Percentiles rank a stretch among this genome's conserved stretches.
These are phyloP conservation scores for Trichophyton verrucosum DNA, from an alignment of 2,329 filamentous ascomycete genomes.

Conservation along the genomic window DNA sequence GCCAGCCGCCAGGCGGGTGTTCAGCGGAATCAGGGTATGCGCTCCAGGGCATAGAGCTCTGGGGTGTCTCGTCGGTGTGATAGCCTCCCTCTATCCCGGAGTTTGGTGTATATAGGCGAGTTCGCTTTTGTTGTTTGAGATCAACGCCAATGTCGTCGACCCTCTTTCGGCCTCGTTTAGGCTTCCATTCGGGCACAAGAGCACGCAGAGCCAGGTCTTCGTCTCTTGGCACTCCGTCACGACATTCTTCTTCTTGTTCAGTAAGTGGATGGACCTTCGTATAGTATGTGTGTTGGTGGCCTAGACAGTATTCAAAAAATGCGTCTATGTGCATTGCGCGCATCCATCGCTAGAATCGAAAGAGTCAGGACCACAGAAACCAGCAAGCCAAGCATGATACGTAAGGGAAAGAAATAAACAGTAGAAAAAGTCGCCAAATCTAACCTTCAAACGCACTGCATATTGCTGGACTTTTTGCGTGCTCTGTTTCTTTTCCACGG, in stretches of 20 bases:
- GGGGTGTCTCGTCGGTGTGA: not conserved
- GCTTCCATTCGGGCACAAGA: slow-evolving; percentile 61
- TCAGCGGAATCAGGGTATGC: slow-evolving; percentile 41
- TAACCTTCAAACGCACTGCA: slow-evolving; percentile 77
- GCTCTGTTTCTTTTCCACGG: slow-evolving; percentile 70
- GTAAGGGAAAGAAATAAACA: slow-evolving; percentile 9
- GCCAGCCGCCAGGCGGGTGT: slow-evolving; percentile 27
- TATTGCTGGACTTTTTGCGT: slow-evolving; percentile 92
- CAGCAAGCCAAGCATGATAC: slow-evolving; percentile 5
- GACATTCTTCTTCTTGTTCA: slow-evolving; percentile 50
- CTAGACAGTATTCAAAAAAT: slow-evolving; percentile 81
- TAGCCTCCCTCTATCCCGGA: not conserved
- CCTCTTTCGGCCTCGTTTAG: slow-evolving; percentile 50
- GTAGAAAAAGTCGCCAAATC: slow-evolving; percentile 11
- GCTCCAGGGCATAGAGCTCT: slow-evolving; percentile 35
- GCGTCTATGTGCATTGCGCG: slow-evolving; percentile 90
- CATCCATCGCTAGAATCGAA: slow-evolving; percentile 65
- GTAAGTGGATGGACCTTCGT: slow-evolving; percentile 56
- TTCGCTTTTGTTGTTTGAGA: slow-evolving; percentile 44
- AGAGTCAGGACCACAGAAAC: no score
- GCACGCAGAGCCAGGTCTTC: slow-evolving; percentile 82
- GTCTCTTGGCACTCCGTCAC: slow-evolving; percentile 72
- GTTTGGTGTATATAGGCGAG: slow-evolving; percentile 42
- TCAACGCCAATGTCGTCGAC: slow-evolving; percentile 50
- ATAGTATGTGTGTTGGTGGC: slow-evolving; percentile 68